These are phyloP conservation scores for Cudoniella acicularis DNA, from an alignment of 495 filamentous ascomycete genomes.

Conservation along the genomic window DNA sequence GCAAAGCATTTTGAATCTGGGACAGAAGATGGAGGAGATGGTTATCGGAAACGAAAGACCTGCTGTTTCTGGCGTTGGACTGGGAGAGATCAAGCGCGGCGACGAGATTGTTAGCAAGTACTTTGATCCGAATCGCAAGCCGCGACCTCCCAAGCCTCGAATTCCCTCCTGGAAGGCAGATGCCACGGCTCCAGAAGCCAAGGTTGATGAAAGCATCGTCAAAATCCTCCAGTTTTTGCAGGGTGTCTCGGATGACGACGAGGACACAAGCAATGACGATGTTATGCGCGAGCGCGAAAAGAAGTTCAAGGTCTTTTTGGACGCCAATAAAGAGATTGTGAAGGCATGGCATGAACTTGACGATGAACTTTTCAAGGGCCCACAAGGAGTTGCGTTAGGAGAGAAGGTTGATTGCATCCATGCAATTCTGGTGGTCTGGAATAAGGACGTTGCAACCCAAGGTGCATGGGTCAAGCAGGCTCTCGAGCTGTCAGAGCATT, in stretches of 20 bases:
- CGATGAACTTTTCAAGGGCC: neutral
- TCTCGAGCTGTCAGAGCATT: neutral
- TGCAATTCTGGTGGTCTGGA: neutral
- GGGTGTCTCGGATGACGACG: neutral
- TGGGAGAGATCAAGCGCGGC: neutral
- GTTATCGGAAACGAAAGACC: neutral
- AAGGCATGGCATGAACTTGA: neutral
- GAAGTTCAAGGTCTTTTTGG: neutral
- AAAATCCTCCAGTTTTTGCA: neutral
- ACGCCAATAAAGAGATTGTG: constrained; percentile 2
- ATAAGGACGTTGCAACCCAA: neutral
- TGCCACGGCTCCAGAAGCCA: neutral
- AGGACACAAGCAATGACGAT: neutral
- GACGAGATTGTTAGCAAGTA: neutral
- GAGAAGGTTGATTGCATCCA: constrained; percentile 3
- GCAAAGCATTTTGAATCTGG: neutral
- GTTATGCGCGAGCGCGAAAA: neutral
- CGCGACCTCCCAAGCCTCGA: neutral
- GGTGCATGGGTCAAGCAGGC: neutral
- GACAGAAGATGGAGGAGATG: neutral
- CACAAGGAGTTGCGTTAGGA: neutral
- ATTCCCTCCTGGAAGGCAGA: neutral
- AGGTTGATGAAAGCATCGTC: neutral
- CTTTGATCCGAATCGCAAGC: neutral
- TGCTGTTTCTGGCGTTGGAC: neutral